These are phyloP conservation scores for Dictyostelium firmibasis DNA, from an alignment of 78 protist species.

Conservation along the genomic window DNA sequence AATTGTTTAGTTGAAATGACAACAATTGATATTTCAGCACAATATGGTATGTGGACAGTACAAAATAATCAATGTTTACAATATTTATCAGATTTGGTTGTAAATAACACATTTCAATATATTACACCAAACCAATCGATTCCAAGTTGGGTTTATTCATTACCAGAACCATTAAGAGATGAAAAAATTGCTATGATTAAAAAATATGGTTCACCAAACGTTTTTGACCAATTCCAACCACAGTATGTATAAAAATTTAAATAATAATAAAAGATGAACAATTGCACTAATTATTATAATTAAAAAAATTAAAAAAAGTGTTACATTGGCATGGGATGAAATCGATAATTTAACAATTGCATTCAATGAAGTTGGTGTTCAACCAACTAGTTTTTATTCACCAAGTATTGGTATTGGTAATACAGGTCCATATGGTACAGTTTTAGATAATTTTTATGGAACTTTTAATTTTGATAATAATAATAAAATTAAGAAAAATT, in stretches of 20 bases:
- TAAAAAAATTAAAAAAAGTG: neutral
- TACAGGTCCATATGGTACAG: conserved; percentile 61
- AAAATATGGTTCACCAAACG: conserved; percentile 82
- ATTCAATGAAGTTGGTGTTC: conserved; percentile 15
- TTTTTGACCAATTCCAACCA: conserved; percentile 78
- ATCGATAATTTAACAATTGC: conserved; percentile 23
- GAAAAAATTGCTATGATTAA: conserved; percentile 65
- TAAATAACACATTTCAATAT: conserved; percentile 60
- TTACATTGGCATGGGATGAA: conserved; percentile 79
- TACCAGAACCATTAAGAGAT: conserved; percentile 67
- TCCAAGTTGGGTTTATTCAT: conserved; percentile 69
- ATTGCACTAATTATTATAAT: neutral
- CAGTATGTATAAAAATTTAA: conserved; percentile 36
- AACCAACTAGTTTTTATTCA: conserved; percentile 24
- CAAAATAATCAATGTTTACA: conserved; percentile 43
- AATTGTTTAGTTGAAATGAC: conserved; percentile 4
- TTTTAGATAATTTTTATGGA: conserved; percentile 53
- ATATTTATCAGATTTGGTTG: conserved; percentile 65
- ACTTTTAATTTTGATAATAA: conserved; percentile 14
- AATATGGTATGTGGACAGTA: conserved; percentile 67
- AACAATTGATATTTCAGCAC: conserved; percentile 4
- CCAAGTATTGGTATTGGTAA: conserved; percentile 56
- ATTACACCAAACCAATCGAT: conserved; percentile 73
- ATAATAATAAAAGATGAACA: neutral
- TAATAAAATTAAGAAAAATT: neutral